A percentile compares a stretch with the other conserved stretches of the same genome.
Conservation (phyloP, 1,139 yeast genomes). For the Magnusiomyces tetraspermus region DNA sequence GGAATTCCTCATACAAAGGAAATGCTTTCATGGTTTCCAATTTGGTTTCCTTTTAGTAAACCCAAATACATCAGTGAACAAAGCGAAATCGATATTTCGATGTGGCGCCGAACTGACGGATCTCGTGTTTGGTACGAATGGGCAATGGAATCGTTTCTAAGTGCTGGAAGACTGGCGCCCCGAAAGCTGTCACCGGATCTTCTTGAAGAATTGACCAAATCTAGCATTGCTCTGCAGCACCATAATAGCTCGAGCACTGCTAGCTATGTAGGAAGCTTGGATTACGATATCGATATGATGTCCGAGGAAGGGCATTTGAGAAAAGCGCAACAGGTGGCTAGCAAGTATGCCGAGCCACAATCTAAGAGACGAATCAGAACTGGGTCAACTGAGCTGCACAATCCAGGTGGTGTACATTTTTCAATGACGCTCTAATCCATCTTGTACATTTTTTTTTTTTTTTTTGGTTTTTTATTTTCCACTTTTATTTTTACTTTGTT, state of each 20-base stretch:
- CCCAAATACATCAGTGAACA: constrained; percentile 45
- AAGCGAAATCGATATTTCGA: constrained; percentile 42
- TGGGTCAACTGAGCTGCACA: constrained; percentile 22
- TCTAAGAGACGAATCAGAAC: constrained; percentile 19
- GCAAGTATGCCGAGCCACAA: constrained; percentile 2
- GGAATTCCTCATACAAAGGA: constrained; percentile 39
- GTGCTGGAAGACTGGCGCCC: constrained; percentile 2
- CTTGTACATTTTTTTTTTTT: no score
- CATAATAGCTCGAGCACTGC: neutral
- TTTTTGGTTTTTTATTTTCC: neutral
- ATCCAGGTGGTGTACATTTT: constrained; percentile 21
- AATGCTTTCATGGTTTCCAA: constrained; percentile 61
- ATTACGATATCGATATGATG: neutral
- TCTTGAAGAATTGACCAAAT: neutral
- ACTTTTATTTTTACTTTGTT: no score
- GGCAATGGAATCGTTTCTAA: constrained; percentile 45
- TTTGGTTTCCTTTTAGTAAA: constrained; percentile 55
- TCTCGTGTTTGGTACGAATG: constrained; percentile 65
- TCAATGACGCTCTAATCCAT: constrained; percentile 20
- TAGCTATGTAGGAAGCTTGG: neutral
- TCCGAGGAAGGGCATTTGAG: constrained; percentile 2
- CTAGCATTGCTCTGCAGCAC: neutral
- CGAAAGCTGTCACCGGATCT: neutral
- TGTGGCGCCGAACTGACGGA: constrained; percentile 38
- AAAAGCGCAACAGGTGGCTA: neutral